phyloP scores from a whole-genome alignment of 2,329 filamentous ascomycete genomes.

The Remersonia thermophila region DNA sequence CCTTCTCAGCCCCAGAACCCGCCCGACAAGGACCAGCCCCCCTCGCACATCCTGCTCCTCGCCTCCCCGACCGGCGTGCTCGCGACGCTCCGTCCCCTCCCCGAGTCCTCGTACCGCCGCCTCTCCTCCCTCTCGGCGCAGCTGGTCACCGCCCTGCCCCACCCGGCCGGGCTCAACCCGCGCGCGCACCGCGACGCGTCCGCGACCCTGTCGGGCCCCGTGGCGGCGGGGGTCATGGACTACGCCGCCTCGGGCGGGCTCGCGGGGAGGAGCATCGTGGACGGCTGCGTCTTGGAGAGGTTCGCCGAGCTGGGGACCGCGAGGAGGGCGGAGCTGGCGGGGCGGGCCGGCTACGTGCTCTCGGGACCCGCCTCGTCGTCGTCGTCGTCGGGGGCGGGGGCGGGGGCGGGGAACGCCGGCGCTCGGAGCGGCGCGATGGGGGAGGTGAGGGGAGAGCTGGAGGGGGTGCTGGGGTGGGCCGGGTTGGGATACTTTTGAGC shows the following conservation, averaged over 20 bases:
- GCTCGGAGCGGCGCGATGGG: constrained; percentile 36
- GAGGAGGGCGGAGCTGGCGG: constrained; percentile 58
- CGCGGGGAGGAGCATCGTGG: constrained; percentile 57
- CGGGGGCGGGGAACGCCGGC: no score
- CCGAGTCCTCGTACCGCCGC: constrained; percentile 71
- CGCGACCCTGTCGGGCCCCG: constrained; percentile 21
- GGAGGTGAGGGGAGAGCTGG: constrained; percentile 58
- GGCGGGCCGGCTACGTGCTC: constrained; percentile 53
- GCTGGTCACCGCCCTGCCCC: constrained; percentile 61
- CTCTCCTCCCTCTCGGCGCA: constrained; percentile 72
- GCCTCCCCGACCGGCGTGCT: constrained; percentile 67
- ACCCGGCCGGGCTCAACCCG: constrained; percentile 71
- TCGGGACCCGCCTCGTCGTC: no score
- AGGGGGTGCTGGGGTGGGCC: constrained; percentile 47
- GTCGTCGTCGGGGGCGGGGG: no score
- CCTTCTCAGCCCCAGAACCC: constrained; percentile 18
- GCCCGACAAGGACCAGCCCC: constrained; percentile 22
- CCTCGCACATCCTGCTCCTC: constrained; percentile 48
- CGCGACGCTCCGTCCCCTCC: constrained; percentile 62
- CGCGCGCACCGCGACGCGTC: constrained; percentile 56
- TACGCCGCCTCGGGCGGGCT: constrained; percentile 42
- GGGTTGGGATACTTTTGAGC: constrained; percentile 45
- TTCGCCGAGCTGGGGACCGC: constrained; percentile 67
- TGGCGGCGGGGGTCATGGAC: no score
- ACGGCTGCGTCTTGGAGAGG: constrained; percentile 61